phyloP scores from a whole-genome alignment of 352 stramenopile species.

The Phytophthora vignae region DNA sequence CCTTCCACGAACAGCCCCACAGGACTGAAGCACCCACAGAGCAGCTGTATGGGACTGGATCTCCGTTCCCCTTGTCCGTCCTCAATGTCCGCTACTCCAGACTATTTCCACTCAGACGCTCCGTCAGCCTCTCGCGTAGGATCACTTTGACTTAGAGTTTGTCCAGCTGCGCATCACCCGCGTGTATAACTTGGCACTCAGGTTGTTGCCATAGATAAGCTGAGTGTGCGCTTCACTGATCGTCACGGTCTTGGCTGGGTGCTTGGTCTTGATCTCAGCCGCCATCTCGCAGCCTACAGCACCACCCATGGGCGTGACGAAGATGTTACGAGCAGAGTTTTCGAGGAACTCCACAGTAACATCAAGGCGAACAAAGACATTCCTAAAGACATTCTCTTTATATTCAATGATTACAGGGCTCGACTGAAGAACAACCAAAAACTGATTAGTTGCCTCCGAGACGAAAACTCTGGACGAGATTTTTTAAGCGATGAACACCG shows the following conservation, averaged over 20 bases:
- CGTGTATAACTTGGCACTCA: slow-evolving; percentile 28
- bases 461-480: too few species aligned
- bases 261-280: slow-evolving; percentile 44
- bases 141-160: slow-evolving; percentile 40
- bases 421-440: too few species aligned
- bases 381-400: too few species aligned
- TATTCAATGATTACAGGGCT: too few species aligned
- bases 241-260: slow-evolving; percentile 43
- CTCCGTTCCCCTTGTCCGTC: slow-evolving; percentile 39
- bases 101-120: slow-evolving; percentile 28
- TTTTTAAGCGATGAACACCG: too few species aligned
- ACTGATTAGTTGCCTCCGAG: too few species aligned
- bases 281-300: slow-evolving; percentile 50
- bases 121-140: slow-evolving; percentile 32
- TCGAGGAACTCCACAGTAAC: too few species aligned
- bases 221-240: slow-evolving; percentile 35
- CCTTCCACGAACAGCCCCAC: slow-evolving; percentile 22
- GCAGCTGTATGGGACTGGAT: slow-evolving; percentile 44
- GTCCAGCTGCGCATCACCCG: slow-evolving; percentile 22
- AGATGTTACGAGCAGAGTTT: too few species aligned
- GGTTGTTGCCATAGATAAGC: slow-evolving; percentile 33
- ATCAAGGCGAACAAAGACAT: too few species aligned
- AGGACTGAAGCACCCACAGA: slow-evolving; percentile 40
- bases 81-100: slow-evolving; percentile 32
- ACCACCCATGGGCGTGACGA: too few species aligned